Conservation (phyloP, 73 alveolate species). For the Tetrahymena borealis region DNA sequence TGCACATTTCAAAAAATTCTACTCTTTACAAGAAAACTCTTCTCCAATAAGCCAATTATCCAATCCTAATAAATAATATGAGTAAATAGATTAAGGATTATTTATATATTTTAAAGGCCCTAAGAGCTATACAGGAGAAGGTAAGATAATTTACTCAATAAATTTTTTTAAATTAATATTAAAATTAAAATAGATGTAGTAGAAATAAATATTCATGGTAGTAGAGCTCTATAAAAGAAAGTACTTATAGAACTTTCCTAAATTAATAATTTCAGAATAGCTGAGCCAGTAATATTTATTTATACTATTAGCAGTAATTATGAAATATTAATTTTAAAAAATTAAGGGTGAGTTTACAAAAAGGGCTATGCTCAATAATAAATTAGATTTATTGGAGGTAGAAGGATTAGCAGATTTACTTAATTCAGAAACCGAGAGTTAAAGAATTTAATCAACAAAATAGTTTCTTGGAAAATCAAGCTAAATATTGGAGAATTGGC, state of each 20-base stretch:
- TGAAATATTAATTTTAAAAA: not conserved
- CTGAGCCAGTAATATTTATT: not conserved
- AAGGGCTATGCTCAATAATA: conserved; percentile 42
- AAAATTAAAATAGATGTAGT: not conserved
- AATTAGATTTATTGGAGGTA: conserved; percentile 34
- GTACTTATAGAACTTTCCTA: not conserved
- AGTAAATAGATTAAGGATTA: not conserved
- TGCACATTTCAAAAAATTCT: not conserved
- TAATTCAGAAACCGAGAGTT: conserved; percentile 31
- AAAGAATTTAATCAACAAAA: conserved; percentile 16
- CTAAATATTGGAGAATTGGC: conserved; percentile 4
- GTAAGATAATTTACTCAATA: not conserved
- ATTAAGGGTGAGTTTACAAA: conserved; percentile 58
- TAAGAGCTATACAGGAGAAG: not conserved
- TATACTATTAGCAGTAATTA: not conserved
- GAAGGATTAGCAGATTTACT: conserved; percentile 40
- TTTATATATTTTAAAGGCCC: not conserved
- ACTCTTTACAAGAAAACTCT: not conserved
- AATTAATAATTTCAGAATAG: not conserved
- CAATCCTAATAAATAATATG: not conserved
- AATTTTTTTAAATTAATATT: not conserved
- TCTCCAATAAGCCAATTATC: not conserved
- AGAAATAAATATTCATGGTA: not conserved
- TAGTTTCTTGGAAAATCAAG: conserved; percentile 29
- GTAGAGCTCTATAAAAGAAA: not conserved